These are phyloP conservation scores for rapeseed (Brassica napus) DNA, from an alignment of 345 rosid genomes.

Conservation along the genomic window Da-Ae NC_063437.1:20455501-20456000, in stretches of 20 bases:
- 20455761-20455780: slow-evolving; percentile 60
- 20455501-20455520: slow-evolving; percentile 20
- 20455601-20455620: slow-evolving; percentile 57
- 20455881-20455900: slow-evolving; percentile 65
- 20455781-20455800: slow-evolving; percentile 71
- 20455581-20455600: slow-evolving; percentile 46
- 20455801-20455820: slow-evolving; percentile 96
- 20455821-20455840: slow-evolving; percentile 77
- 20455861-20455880: slow-evolving; percentile 93
- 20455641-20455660: slow-evolving; percentile 40
- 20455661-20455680: slow-evolving; percentile 64
- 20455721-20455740: slow-evolving; percentile 92
- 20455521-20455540: background rate
- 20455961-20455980: slow-evolving; percentile 94
- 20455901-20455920: slow-evolving; percentile 68
- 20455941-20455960: slow-evolving; percentile 82
- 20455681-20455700: slow-evolving; percentile 79
- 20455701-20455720: slow-evolving; percentile 81
- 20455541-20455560: slow-evolving; percentile 13
- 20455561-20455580: slow-evolving; percentile 17
- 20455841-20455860: slow-evolving; percentile 86
- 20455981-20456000: slow-evolving; percentile 72
- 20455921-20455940: slow-evolving; percentile 68
- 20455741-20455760: slow-evolving; percentile 58
- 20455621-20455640: slow-evolving; percentile 46